phyloP scores from a whole-genome alignment of 306 rosid genomes.

The Ormosia semicastrata region DNA sequence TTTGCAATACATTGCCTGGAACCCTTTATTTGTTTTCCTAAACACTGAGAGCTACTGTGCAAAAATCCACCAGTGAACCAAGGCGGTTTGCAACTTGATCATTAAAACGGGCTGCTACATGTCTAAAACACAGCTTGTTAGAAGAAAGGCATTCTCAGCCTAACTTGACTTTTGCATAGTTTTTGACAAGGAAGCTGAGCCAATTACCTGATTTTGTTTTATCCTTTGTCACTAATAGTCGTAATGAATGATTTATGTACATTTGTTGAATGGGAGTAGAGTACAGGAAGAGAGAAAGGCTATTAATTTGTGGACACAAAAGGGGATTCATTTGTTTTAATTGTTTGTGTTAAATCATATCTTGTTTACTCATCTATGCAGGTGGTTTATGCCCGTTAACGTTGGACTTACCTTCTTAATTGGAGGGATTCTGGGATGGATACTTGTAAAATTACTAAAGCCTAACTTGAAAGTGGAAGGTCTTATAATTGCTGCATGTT shows the following conservation, averaged over 20 bases:
- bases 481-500: conserved; percentile 68
- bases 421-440: conserved; percentile 85
- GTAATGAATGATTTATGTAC: background rate
- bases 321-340: background rate
- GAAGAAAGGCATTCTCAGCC: background rate
- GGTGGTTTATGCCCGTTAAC: conserved; percentile 98
- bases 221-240: background rate
- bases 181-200: too few species aligned
- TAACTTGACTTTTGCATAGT: background rate
- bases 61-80: background rate
- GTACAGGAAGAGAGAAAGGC: background rate
- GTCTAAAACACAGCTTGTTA: background rate
- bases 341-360: background rate
- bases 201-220: background rate
- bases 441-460: conserved; percentile 62
- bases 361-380: conserved; percentile 18
- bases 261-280: background rate
- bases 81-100: background rate
- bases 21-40: background rate
- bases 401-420: conserved; percentile 70
- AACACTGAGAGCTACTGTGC: background rate
- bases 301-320: background rate
- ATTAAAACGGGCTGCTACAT: background rate
- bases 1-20: background rate
- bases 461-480: conserved; percentile 83